A percentile compares a stretch with the other conserved stretches of the same genome.
Evolutionary conservation across 768 basidiomycete genomes (phyloP).

Genomic region (Suillus weaverae): DNA sequence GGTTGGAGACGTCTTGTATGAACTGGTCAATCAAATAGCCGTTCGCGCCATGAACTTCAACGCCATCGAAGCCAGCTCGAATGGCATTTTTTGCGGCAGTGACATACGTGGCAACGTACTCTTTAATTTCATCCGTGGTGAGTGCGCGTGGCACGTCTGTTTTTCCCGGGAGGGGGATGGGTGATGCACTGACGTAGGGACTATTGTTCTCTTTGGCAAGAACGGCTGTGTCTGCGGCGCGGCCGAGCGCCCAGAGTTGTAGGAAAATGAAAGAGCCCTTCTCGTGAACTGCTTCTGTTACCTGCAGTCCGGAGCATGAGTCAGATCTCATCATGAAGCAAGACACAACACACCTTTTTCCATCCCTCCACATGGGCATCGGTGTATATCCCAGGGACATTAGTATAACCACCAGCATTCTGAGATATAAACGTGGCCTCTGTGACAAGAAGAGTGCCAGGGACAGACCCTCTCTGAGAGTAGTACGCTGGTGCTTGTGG

Average conservation of each 20-base stretch:
- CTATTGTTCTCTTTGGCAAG: constrained; percentile 35
- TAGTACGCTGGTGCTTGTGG: constrained; percentile 46
- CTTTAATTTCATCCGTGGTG: constrained; percentile 32
- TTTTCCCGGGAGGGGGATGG: constrained; percentile 24
- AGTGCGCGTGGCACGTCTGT: constrained; percentile 20
- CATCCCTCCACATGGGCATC: constrained; percentile 54
- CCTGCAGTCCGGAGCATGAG: constrained; percentile 28
- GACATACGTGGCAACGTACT: constrained; percentile 29
- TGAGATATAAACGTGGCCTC: constrained; percentile 57
- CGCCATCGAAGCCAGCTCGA: constrained; percentile 46
- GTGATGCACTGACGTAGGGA: constrained; percentile 36
- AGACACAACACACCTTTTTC: constrained; percentile 39
- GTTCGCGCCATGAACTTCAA: constrained; percentile 45
- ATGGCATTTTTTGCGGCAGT: constrained; percentile 36
- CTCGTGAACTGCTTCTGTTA: constrained; percentile 62
- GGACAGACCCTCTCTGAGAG: constrained; percentile 42
- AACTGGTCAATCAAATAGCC: constrained; percentile 61
- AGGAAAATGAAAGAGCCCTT: constrained; percentile 46
- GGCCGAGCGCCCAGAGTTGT: constrained; percentile 57
- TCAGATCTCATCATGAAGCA: background rate
- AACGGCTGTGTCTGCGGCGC: constrained; percentile 34
- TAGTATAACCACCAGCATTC: constrained; percentile 46
- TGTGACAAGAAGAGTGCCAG: constrained; percentile 56
- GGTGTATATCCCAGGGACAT: constrained; percentile 67
- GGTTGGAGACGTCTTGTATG: constrained; percentile 53